Evolutionary conservation across 768 basidiomycete genomes (phyloP), one percentile per base, ranked within the genome.

Genomic region (Obba rivulosa): DNA sequence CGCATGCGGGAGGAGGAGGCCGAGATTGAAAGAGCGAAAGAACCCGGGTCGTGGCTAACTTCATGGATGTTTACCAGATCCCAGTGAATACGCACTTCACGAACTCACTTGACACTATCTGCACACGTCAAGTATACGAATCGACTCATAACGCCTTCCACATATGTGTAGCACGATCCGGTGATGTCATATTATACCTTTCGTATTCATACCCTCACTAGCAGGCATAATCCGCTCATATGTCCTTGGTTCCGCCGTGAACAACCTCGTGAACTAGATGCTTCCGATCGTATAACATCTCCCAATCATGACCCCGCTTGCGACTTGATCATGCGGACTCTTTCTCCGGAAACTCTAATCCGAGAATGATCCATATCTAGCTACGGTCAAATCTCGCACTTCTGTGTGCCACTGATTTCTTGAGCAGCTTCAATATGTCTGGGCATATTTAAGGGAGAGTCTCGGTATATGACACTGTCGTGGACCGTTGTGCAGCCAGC

Each of bases 21-120:
- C 9, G 76, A 80, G 54, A 76, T 70, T 31, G 66, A 70, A 50
- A 73, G 73, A 52, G 66, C 70, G 18, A 69, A 65, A 46, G 65
- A 65, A 22, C 68, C 70, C 25, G 77, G 74, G 55, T 77, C 81
- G 11, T 81, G 81, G 81, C 65, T 82, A 53, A 79, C 76, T 34
- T 75, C 80, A 28, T 85, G 83, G 84, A 75, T 84, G 73, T 85
- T 81, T 62, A 71, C 67, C 56, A 71, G 52, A n/a, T 39, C 48
- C 35, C 39, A 46, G 45, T 51, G 44, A 53, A 31, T 31, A 31
- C 28, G 28, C 28, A 13, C 13, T 13, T 31, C 28, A 13, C 13
- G 28, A 31, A 31, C 13, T 5, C 5, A 31, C 28, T 31, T 31
- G 28, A 13, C 13, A 7, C 28, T 31, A n/a, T 31, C 28, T 31